Base-by-base conservation (phyloP, 2,329 filamentous ascomycete genomes). In the Aspergillus thermomutatus region DNA sequence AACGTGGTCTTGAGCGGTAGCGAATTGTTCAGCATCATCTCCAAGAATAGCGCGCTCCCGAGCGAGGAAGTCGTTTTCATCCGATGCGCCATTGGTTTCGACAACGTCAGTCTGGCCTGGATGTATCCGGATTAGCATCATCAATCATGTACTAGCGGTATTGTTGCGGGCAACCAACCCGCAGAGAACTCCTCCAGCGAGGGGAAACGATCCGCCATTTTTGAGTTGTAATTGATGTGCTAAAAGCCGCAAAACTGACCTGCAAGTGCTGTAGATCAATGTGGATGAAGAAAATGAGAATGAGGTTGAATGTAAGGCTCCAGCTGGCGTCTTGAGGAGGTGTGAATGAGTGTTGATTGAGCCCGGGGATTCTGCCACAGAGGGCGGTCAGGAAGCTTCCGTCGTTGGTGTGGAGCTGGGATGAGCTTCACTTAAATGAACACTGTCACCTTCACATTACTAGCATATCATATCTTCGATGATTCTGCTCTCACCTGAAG, bases 1-100 rank as follows among this genome's bases (percentile, higher is more conserved):
- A 74, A 67, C 69, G 51, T 75, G 73, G 61, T 96, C 91, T 69
- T 88, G 86, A 59, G 86, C 83, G 31, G 90, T 89, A 61, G 88
- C 83, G 75, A 99, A 99, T 79, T 92, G 90, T 67, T 92, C 85
- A 59, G 94, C 94, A 75, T 97, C 94, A 62, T 96, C 94, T 64
- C 94, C 94, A 7, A 99, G 86, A 19, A 88, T 77, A 60, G 92
- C 94, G 71, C 92, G 91, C 79, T 99, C 94, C 65, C 93, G 90
- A 61, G 90, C 87, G 50, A 97, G 85, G 75, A 99, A 97, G 76
- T 96, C 91, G 69, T 91, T 87, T 60, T 84, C 81, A 31, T 87
- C 87, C 89, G 76, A 61, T 57, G 58, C 62, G 34, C 65, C 64
- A 49, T 68, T 69, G 60, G 57, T 66, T 34, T 73, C 68, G 45